phyloP scores from a whole-genome alignment of 129 eudicot species.

The Artemisia annua region DNA sequence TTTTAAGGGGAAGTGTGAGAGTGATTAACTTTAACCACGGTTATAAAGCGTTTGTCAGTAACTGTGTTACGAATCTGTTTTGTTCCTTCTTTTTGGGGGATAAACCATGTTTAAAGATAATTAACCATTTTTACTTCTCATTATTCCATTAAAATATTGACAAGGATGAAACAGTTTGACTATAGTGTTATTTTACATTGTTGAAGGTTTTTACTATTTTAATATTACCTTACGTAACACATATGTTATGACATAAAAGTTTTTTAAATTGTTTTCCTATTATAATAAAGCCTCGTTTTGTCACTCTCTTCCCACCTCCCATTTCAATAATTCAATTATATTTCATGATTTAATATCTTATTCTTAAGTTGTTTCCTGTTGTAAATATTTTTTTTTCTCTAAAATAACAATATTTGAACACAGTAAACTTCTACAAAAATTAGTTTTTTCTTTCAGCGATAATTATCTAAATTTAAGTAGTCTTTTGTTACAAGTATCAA shows the following conservation, averaged over 20 bases:
- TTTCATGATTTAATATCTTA: background rate
- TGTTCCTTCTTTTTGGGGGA: background rate
- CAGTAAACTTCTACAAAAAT: too few relatives aligned
- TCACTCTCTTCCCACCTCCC: background rate
- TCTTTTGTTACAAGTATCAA: too few relatives aligned
- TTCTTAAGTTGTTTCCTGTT: background rate
- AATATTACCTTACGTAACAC: background rate
- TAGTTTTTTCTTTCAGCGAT: too few relatives aligned
- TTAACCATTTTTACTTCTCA: too few relatives aligned
- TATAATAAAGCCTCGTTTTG: background rate
- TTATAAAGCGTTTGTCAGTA: constrained; percentile 35
- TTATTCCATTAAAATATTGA: background rate
- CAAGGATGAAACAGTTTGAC: too few relatives aligned
- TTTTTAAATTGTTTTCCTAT: background rate
- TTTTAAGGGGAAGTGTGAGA: constrained; percentile 9
- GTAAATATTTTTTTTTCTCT: background rate
- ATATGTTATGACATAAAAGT: constrained; percentile 4
- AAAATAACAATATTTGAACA: background rate
- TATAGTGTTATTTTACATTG: too few relatives aligned
- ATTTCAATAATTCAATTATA: too few relatives aligned
- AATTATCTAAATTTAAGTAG: too few relatives aligned
- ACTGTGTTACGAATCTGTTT: constrained; percentile 19
- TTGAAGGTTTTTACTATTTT: background rate
- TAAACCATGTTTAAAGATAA: background rate
- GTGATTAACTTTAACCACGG: constrained; percentile 46